phyloP scores from a whole-genome alignment of 2,329 filamentous ascomycete species.

The Neobulgaria alba region DNA sequence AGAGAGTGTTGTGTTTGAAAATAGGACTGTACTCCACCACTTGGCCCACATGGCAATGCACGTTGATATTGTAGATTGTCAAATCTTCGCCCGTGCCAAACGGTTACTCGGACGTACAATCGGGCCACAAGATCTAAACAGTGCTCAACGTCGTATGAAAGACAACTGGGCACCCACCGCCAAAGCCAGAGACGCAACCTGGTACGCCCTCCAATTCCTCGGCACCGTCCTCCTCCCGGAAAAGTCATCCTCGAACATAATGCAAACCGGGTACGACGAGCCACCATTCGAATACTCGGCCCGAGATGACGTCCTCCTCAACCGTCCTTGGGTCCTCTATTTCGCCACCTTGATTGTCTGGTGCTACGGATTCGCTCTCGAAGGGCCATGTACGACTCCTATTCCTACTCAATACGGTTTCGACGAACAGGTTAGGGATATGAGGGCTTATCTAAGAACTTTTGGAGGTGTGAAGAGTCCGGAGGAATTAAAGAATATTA shows the following conservation, averaged over 20 bases:
- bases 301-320: conserved; percentile 79
- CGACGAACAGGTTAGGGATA: conserved; percentile 63
- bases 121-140: conserved; percentile 69
- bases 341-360: conserved; percentile 88
- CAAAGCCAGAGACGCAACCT: conserved; percentile 81
- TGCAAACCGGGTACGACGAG: conserved; percentile 27
- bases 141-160: conserved; percentile 74
- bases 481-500: conserved; percentile 64
- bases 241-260: conserved; percentile 32
- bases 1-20: conserved; percentile 67
- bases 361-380: conserved; percentile 87
- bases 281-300: conserved; percentile 58
- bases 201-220: conserved; percentile 84
- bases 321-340: conserved; percentile 92
- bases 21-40: conserved; percentile 81
- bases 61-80: conserved; percentile 93
- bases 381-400: conserved; percentile 58
- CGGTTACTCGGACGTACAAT: conserved; percentile 80
- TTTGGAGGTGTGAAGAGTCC: conserved; percentile 66
- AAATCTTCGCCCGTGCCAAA: conserved; percentile 86
- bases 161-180: conserved; percentile 84
- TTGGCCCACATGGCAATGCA: conserved; percentile 97
- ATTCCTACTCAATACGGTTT: conserved; percentile 39
- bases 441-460: conserved; percentile 68
- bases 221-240: conserved; percentile 70